phyloP scores from a whole-genome alignment of 495 filamentous ascomycete species.

The Trichocladium antarcticum region DNA sequence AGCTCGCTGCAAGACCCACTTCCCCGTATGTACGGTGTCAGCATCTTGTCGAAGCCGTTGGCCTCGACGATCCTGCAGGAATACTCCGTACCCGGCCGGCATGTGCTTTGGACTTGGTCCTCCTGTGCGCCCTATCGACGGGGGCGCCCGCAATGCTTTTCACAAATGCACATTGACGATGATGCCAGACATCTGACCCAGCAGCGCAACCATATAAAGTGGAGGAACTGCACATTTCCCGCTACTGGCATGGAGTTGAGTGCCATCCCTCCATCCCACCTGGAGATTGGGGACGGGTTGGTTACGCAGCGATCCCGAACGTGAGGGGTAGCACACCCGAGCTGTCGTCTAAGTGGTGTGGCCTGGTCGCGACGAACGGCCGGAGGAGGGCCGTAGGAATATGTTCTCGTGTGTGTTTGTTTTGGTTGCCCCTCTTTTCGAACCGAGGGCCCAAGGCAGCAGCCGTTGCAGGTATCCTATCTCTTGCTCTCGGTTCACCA shows the following conservation, averaged over 20 bases:
- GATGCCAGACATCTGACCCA: not conserved
- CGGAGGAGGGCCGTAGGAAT: too few relatives aligned
- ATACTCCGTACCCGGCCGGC: not conserved
- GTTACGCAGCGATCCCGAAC: not conserved
- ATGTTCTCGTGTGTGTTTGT: not conserved
- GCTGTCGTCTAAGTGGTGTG: too few relatives aligned
- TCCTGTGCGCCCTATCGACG: not conserved
- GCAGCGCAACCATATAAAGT: not conserved
- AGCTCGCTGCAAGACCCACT: not conserved
- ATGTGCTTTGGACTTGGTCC: not conserved
- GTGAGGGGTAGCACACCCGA: too few relatives aligned
- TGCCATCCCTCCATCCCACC: not conserved
- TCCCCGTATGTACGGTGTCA: not conserved
- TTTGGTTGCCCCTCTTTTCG: slow-evolving; percentile 2
- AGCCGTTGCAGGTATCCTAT: not conserved
- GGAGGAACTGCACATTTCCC: not conserved
- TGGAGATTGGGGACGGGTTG: not conserved
- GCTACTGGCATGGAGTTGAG: slow-evolving; percentile 5
- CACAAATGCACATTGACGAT: not conserved
- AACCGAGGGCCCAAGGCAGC: not conserved
- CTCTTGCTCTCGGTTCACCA: not conserved
- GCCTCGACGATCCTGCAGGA: too few relatives aligned
- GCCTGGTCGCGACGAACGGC: too few relatives aligned
- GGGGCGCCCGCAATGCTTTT: not conserved
- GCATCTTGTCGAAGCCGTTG: not conserved